These are phyloP conservation scores for Garcia nutans DNA, from an alignment of 345 rosid species.

Conservation along the genomic window DNA sequence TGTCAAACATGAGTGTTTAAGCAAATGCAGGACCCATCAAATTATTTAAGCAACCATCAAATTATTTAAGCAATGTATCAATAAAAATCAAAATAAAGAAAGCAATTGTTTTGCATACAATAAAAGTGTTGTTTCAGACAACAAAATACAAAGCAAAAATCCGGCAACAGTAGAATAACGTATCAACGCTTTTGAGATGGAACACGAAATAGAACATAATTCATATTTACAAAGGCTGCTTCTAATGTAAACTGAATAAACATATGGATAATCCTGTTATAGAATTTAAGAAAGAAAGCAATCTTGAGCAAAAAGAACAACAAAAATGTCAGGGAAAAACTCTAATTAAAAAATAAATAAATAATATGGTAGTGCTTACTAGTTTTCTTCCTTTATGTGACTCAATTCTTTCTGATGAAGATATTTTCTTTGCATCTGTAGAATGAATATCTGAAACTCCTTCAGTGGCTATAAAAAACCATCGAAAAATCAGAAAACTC, in stretches of 20 bases:
- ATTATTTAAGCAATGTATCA: too few relatives aligned
- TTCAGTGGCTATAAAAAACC: conserved; percentile 38
- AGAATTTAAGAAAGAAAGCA: neutral
- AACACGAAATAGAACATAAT: too few relatives aligned
- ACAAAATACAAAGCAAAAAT: too few relatives aligned
- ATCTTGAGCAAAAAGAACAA: neutral
- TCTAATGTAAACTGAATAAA: neutral
- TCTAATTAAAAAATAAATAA: neutral
- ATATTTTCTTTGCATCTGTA: conserved; percentile 37
- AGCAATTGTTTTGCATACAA: too few relatives aligned
- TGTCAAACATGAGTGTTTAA: too few relatives aligned
- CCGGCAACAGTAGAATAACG: too few relatives aligned
- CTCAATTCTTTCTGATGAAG: conserved; percentile 43
- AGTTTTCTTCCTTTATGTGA: conserved; percentile 52
- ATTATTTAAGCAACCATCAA: too few relatives aligned
- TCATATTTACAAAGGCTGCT: too few relatives aligned
- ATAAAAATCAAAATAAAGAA: too few relatives aligned
- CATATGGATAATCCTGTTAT: neutral
- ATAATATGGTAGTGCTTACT: conserved; percentile 39
- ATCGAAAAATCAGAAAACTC: conserved; percentile 15
- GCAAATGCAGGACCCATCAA: too few relatives aligned
- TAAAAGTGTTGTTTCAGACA: too few relatives aligned
- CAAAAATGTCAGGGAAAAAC: neutral
- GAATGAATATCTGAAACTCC: conserved; percentile 37
- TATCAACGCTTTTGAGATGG: too few relatives aligned